Conservation (phyloP, 2,329 filamentous ascomycete genomes). For the Trichoderma cornu-damae region DNA sequence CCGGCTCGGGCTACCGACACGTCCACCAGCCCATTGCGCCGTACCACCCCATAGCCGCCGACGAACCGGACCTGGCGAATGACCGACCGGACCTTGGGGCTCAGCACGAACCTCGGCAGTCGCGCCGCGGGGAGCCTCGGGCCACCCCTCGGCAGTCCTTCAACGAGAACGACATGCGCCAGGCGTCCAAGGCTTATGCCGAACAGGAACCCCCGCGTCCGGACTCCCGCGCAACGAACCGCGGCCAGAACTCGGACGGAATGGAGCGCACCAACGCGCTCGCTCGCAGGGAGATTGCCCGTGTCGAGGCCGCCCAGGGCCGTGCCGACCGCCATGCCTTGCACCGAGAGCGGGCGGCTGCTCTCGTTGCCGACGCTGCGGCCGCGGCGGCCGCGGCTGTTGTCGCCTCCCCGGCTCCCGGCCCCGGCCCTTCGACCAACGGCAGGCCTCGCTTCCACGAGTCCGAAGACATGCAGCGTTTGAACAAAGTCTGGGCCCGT, state of each 20-base stretch:
- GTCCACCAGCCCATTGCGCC: slow-evolving; percentile 20
- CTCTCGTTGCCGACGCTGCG: slow-evolving; percentile 31
- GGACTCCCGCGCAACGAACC: slow-evolving; percentile 24
- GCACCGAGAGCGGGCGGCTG: slow-evolving; percentile 37
- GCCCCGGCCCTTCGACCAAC: slow-evolving; percentile 21
- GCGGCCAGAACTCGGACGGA: slow-evolving; percentile 28
- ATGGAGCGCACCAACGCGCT: slow-evolving; percentile 46
- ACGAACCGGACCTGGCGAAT: slow-evolving; percentile 15
- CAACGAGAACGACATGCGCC: slow-evolving; percentile 22
- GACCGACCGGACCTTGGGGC: slow-evolving; percentile 22
- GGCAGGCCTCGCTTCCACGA: slow-evolving; percentile 40
- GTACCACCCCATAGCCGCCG: slow-evolving; percentile 25
- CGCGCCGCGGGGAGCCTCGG: slow-evolving; percentile 37
- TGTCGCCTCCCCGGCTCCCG: slow-evolving; percentile 19
- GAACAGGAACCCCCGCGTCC: slow-evolving; percentile 19
- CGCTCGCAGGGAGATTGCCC: slow-evolving; percentile 48
- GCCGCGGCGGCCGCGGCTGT: slow-evolving; percentile 28
- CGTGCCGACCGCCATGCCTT: slow-evolving; percentile 47
- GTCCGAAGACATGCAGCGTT: slow-evolving; percentile 44
- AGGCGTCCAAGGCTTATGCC: neutral
- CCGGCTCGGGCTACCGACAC: slow-evolving; percentile 31
- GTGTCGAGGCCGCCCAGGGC: slow-evolving; percentile 47
- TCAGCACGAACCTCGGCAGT: slow-evolving; percentile 41
- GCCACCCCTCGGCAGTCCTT: slow-evolving; percentile 28
- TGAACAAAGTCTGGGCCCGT: slow-evolving; percentile 52